Percentiles rank a stretch among this genome's conserved stretches.
phyloP scores from a whole-genome alignment of 2,329 filamentous ascomycete species.

The Chrysosporium queenslandicum region DNA sequence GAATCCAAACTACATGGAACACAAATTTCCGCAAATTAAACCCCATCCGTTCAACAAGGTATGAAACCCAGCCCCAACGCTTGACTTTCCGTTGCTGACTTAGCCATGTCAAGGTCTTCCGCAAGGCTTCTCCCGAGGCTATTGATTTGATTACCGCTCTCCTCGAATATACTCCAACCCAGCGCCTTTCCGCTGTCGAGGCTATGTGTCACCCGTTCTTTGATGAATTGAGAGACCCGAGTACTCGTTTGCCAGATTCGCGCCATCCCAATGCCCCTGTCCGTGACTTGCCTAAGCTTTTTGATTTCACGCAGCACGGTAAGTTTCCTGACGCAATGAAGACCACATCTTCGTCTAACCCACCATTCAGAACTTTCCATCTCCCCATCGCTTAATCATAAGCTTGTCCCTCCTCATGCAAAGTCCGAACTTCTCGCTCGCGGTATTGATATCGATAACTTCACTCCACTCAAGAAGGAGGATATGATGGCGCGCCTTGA shows the following conservation, averaged over 20 bases:
- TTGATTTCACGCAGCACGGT: conserved; percentile 93
- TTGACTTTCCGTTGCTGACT: neutral
- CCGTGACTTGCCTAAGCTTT: conserved; percentile 75
- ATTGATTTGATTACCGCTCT: conserved; percentile 91
- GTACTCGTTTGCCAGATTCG: conserved; percentile 83
- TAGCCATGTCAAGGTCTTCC: conserved; percentile 58
- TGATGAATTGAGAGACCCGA: conserved; percentile 88
- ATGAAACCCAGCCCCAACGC: conserved; percentile 12
- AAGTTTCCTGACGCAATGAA: conserved; percentile 30
- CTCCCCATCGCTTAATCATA: conserved; percentile 71
- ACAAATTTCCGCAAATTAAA: conserved; percentile 99
- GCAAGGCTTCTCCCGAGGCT: conserved; percentile 84
- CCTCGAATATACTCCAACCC: conserved; percentile 93
- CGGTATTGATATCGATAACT: conserved; percentile 86
- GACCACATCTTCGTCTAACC: neutral
- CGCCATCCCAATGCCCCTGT: conserved; percentile 71
- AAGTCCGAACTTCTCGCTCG: conserved; percentile 61
- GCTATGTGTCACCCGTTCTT: conserved; percentile 99
- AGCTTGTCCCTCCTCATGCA: conserved; percentile 77
- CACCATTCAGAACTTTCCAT: conserved; percentile 76
- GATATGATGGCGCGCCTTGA: conserved; percentile 98
- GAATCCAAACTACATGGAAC: conserved; percentile 99
- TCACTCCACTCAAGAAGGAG: conserved; percentile 80
- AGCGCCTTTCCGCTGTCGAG: conserved; percentile 84
- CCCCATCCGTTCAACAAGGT: conserved; percentile 96